Evolutionary conservation across 805 yeast species (phyloP).

Genomic region (Lachancea cidri): DNA sequence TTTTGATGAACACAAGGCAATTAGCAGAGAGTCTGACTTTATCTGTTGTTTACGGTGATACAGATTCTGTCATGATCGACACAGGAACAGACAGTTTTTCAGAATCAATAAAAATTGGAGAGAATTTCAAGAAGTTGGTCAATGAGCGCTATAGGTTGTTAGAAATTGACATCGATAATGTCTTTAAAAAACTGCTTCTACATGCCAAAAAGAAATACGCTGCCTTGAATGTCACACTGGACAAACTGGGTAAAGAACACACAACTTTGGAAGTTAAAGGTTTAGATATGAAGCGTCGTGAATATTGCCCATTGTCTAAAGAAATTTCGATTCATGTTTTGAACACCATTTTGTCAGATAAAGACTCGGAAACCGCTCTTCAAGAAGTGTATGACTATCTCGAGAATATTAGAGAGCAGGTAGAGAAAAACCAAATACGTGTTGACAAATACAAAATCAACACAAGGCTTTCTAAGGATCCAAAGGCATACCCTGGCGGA

Average conservation of each 20-base stretch:
- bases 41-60: constrained; percentile 93
- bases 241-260: constrained; percentile 50
- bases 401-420: constrained; percentile 50
- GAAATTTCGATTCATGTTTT: constrained; percentile 77
- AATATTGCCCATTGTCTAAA: constrained; percentile 87
- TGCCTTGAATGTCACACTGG: constrained; percentile 61
- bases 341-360: constrained; percentile 62
- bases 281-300: constrained; percentile 94
- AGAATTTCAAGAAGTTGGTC: constrained; percentile 75
- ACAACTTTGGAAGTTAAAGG: constrained; percentile 85
- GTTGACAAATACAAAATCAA: constrained; percentile 70
- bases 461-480: constrained; percentile 87
- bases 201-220: constrained; percentile 98
- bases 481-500: constrained; percentile 73
- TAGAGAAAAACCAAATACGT: constrained; percentile 58
- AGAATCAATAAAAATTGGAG: constrained; percentile 81
- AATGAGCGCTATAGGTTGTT: constrained; percentile 82
- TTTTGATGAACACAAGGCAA: constrained; percentile 86
- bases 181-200: constrained; percentile 74
- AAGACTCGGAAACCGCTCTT: constrained; percentile 72
- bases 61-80: constrained; percentile 98
- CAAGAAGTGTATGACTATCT: constrained; percentile 67
- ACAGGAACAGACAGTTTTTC: constrained; percentile 64
- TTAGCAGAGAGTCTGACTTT: constrained; percentile 81
- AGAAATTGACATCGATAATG: constrained; percentile 94